Conservation (phyloP, 2,329 filamentous ascomycete species). For the Dactylellina drechsleri region DNA sequence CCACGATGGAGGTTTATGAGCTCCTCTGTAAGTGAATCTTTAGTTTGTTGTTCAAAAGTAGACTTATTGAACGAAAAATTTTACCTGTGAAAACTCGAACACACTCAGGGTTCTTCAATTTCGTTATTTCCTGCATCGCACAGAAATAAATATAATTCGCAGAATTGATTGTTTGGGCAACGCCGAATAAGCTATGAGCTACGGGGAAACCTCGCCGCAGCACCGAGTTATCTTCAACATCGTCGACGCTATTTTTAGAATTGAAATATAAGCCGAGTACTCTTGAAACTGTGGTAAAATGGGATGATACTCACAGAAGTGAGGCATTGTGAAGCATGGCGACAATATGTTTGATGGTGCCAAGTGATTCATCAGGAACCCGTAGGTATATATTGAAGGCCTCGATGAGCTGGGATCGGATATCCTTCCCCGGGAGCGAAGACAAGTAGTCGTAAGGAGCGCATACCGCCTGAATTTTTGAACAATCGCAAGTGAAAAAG, state of each 20-base stretch:
- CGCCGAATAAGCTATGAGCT: slow-evolving; percentile 84
- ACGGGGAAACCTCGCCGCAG: slow-evolving; percentile 83
- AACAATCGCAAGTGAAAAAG: not conserved
- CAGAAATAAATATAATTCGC: slow-evolving; percentile 90
- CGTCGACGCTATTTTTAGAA: slow-evolving; percentile 70
- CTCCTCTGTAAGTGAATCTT: slow-evolving; percentile 68
- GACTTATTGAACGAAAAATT: too few relatives aligned
- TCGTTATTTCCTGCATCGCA: slow-evolving; percentile 78
- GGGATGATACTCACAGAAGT: slow-evolving; percentile 66
- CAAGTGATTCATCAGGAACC: slow-evolving; percentile 75
- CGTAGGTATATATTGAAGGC: slow-evolving; percentile 84
- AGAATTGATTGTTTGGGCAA: slow-evolving; percentile 87
- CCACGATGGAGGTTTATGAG: slow-evolving; percentile 84
- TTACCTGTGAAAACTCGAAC: slow-evolving; percentile 73
- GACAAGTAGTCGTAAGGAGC: slow-evolving; percentile 81
- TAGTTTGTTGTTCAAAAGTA: not conserved
- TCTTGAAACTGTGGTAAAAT: not conserved
- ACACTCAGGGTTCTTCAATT: slow-evolving; percentile 73
- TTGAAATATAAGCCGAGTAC: not conserved
- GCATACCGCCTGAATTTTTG: slow-evolving; percentile 35
- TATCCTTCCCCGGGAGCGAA: slow-evolving; percentile 83
- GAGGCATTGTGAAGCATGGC: slow-evolving; percentile 88
- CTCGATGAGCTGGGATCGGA: slow-evolving; percentile 79
- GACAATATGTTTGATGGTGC: slow-evolving; percentile 80
- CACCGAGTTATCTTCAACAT: slow-evolving; percentile 83